Percentiles rank a stretch among this genome's conserved stretches.
Conservation (phyloP, 352 stramenopile genomes). For the Pythium utonaiense region DNA sequence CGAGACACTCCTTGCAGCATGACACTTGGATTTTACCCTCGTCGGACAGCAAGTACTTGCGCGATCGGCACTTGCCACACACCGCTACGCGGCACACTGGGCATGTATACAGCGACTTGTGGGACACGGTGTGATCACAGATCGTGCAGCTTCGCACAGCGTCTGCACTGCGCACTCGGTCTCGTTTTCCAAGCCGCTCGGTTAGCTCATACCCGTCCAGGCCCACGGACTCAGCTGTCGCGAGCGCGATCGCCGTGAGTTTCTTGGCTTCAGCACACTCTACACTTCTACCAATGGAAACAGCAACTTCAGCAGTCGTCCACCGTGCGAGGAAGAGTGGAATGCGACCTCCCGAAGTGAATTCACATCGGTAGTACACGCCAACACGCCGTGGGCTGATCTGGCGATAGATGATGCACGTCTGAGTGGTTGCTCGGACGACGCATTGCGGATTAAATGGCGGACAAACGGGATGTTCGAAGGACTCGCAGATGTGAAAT, state of each 20-base stretch:
- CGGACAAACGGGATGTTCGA: conserved; percentile 20
- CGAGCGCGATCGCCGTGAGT: conserved; percentile 19
- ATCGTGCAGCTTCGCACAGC: conserved; percentile 14
- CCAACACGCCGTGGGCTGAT: conserved; percentile 10
- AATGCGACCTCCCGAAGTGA: conserved; percentile 10
- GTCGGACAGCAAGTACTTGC: conserved; percentile 19
- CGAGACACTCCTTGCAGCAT: conserved; percentile 26
- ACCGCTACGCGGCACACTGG: conserved; percentile 10
- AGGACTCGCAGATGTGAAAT: conserved; percentile 23
- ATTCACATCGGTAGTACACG: conserved; percentile 16
- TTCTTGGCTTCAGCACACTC: conserved; percentile 25
- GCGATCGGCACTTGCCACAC: conserved; percentile 23
- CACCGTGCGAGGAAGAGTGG: conserved; percentile 10
- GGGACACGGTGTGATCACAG: conserved; percentile 6
- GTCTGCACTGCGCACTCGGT: background rate
- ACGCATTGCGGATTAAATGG: conserved; percentile 17
- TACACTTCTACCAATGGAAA: conserved; percentile 18
- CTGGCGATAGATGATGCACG: conserved; percentile 20
- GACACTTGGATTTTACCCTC: conserved; percentile 11
- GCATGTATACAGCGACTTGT: conserved; percentile 8
- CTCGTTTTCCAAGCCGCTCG: too few species aligned
- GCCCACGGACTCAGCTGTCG: background rate
- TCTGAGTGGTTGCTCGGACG: conserved; percentile 11
- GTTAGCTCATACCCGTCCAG: background rate
- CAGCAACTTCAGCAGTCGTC: conserved; percentile 13